Evolutionary conservation across 2,329 filamentous ascomycete genomes (phyloP).

Genomic region (Arthrobotrys iridis): DNA sequence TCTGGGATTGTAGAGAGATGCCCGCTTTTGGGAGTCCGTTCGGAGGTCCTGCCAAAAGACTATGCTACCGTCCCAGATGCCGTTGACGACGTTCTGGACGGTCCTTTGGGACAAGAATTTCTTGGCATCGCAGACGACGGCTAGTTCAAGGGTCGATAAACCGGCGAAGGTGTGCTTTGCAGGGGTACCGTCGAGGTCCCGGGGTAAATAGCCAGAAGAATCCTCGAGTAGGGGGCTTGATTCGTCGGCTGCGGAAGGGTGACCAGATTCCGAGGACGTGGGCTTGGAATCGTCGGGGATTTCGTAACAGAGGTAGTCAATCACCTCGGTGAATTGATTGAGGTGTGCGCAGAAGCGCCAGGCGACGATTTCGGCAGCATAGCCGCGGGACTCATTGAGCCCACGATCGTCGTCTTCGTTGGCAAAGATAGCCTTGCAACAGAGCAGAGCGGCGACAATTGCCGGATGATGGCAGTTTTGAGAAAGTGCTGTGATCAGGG

Average conservation of each 20-base stretch:
- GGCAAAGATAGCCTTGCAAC: conserved; percentile 51
- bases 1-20: conserved; percentile 76
- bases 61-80: conserved; percentile 86
- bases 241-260: conserved; percentile 21
- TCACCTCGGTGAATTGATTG: conserved; percentile 52
- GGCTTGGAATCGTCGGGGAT: conserved; percentile 40
- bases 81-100: conserved; percentile 83
- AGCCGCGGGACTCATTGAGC: conserved; percentile 50
- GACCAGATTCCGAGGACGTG: conserved; percentile 10
- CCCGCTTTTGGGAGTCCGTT: conserved; percentile 76
- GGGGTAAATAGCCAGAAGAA: conserved; percentile 50
- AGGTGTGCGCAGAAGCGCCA: conserved; percentile 53
- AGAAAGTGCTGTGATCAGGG: conserved; percentile 41
- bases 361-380: conserved; percentile 51
- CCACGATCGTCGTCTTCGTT: conserved; percentile 51
- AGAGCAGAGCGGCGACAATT: conserved; percentile 50
- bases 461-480: conserved; percentile 50
- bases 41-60: conserved; percentile 86
- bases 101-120: conserved; percentile 82
- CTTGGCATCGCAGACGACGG: conserved; percentile 81
- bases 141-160: conserved; percentile 87
- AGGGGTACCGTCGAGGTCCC: conserved; percentile 67
- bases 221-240: conserved; percentile 20
- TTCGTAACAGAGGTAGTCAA: conserved; percentile 53
- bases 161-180: conserved; percentile 78